Base-by-base conservation (phyloP, 108 stramenopile species). In the Schizochytrium sp. region DNA sequence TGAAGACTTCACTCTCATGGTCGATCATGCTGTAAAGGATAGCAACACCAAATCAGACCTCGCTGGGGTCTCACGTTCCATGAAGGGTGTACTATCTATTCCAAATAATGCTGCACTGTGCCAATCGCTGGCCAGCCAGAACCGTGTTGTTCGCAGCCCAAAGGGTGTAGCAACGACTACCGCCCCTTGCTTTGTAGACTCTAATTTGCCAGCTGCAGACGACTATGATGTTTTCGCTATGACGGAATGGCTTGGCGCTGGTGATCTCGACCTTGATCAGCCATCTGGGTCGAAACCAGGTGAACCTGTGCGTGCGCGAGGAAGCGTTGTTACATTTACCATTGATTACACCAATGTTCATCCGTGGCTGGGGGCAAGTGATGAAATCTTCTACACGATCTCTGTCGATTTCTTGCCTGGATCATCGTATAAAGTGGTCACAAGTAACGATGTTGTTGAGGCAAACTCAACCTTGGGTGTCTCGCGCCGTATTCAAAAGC, bases 211-310 rank as follows among this genome's bases (percentile, higher is more conserved):
- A 13, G 76, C 76, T 13, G 76, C 76, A 5, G 76, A 83, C 76
- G 28, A 83, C 76, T 55, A 83, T 42, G 76, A 83, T 40, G 76
- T 83, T n/a, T 83, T 83, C 76, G 53, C 45, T 53, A 83, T 83
- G 47, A 5, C 50, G 15, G 8, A 17, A 8, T 83, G 76, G 76
- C 76, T 83, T n/a, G 76, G 76, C 17, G 76, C 76, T 40, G 76
- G 28, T 17, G 76, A 55, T 10, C 47, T 83, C 53, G 76, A 83
- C n/a, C 45, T 83, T 2, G 76, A 83, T 42, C 47, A 83, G 53
- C 76, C 53, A 5, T 49, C 76, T 7, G 76, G 76, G 47, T 55
- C 50, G 38, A 55, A 55, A 40, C 47, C 47, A 47, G 28, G 55
- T 38, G 76, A 83, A 53, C 40, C 76, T 50, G 53, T 83, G 47